Base-by-base conservation (phyloP, 108 stramenopile genomes). In the Cyclotella atomus region DNA sequence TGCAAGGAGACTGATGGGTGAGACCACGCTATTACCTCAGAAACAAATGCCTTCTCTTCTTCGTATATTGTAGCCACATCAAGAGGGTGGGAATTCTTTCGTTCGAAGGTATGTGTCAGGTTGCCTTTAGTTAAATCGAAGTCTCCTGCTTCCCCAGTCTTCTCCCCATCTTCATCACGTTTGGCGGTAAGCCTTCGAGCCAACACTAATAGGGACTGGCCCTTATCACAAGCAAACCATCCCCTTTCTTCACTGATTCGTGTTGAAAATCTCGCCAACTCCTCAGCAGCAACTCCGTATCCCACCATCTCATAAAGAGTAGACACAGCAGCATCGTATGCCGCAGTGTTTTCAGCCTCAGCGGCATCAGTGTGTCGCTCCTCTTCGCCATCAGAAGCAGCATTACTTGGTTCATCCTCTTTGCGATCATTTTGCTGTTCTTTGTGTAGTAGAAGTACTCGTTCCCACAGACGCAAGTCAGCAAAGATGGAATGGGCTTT, bases 261-360 rank as follows among this genome's bases (percentile, higher is more conserved):
- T 53, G 89, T 87, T 10, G 94, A 90, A 68, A 95, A 95, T 45
- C 85, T 70, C 9, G 94, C 88, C 19, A 95, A 69, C 45, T 92
- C 90, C 65, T 91, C 91, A 0, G 89, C 88, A 52, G 87, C 89
- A 25, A 92, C 87, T 36, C 85, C 89, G 63, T 91, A 95, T 12
- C 88, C 94, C 38, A 92, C 86, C 94, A 95, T 95, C 77, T 95
- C 94, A 36, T 91, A 95, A 12, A 95, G 79, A 9, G 94, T 95
- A 24, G 94, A 81, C n/a, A 92, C 89, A 10, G 89, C 87, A 21
- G 90, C 83, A 27, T 92, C 91, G 50, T 95, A 90, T 55, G 87
- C 86, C 41, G 80, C 68, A 68, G 68, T 84, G 50, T 87, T 82
- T 25, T 87, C 84, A 50, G 47, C 60, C 28, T 76, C 75, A 15